Percentiles rank a stretch among this genome's conserved stretches.
These are phyloP conservation scores for Pseudoperonospora humuli DNA, from an alignment of 352 stramenopile genomes.

Conservation along the genomic window DNA sequence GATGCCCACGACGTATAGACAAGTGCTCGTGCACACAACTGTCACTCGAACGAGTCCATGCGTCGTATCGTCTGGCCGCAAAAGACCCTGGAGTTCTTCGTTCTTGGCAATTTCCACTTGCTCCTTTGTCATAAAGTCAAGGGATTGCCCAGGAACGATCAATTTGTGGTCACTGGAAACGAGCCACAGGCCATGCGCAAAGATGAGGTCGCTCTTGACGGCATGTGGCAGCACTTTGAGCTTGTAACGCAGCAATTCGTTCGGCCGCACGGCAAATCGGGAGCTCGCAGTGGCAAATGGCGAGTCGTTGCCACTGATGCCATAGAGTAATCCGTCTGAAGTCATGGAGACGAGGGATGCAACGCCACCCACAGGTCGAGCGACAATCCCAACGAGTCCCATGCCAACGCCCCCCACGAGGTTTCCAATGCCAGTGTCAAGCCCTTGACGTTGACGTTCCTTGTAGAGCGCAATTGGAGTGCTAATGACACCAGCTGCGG, in stretches of 20 bases:
- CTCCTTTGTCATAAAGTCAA: conserved; percentile 25
- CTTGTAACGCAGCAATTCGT: conserved; percentile 72
- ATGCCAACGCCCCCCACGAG: conserved; percentile 68
- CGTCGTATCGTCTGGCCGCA: conserved; percentile 26
- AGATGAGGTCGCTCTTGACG: conserved; percentile 38
- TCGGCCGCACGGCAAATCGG: conserved; percentile 43
- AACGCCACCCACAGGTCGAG: conserved; percentile 67
- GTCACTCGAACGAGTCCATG: conserved; percentile 30
- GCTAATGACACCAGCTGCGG: conserved; percentile 64
- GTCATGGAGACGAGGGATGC: conserved; percentile 71
- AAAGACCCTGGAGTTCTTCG: conserved; percentile 22
- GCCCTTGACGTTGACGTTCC: conserved; percentile 52
- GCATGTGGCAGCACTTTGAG: conserved; percentile 60
- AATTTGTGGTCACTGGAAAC: conserved; percentile 22
- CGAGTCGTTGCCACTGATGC: conserved; percentile 32
- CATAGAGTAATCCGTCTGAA: conserved; percentile 66
- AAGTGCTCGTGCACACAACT: conserved; percentile 37
- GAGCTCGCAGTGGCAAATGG: conserved; percentile 26
- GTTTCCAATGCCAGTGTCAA: conserved; percentile 50
- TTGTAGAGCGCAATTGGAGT: conserved; percentile 72
- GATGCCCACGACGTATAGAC: conserved; percentile 52
- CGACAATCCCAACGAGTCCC: conserved; percentile 71
- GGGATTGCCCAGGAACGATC: conserved; percentile 6
- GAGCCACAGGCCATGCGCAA: conserved; percentile 60
- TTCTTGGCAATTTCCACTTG: conserved; percentile 18